Base-by-base conservation (phyloP, 2,329 filamentous ascomycete species). In the Phialophora verrucosa region DNA sequence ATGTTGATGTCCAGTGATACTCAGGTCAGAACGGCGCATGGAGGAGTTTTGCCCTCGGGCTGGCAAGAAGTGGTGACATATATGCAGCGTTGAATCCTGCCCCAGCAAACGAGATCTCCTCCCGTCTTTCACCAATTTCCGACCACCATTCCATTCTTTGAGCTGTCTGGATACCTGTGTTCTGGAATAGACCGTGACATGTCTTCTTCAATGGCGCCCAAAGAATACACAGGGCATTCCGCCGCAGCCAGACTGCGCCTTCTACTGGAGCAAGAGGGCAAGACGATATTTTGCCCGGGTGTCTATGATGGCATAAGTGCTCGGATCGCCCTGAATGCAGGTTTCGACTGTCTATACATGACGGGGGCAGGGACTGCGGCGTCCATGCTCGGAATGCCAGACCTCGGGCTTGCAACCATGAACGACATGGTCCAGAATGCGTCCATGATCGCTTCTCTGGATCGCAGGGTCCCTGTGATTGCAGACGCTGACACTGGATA, bases 271-370 rank as follows among this genome's bases (percentile, higher is more conserved):
- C 23, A 59, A 25, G 14, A 27, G 56, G 53, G 31, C 23, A 59
- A 59, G 11, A 64, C 55, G 27, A 56, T 64, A 23, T 29, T 59
- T 8, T 49, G 35, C 23, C 88, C 88, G 0, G 88, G 88, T 32
- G 87, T 91, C 2, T 90, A 90, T 73, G 88, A 91, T 79, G 88
- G 88, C 10, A 55, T 61, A 14, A 65, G 47, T 1, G 87, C 88
- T 0, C 81, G 88, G 0, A 83, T 91, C 63, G 87, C 88, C 0
- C 79, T 89, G 27, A 78, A 82, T 50, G 80, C 85, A 20, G 88
- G 87, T 2, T 90, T 89, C 66, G 84, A 89, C 56, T 83, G 81
- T 63, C 75, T 90, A 47, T 91, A 91, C 78, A 90, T 91, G 88
- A 85, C 83, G 6, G 83, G 83, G 11, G 82, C 83, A 11, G 83